Conservation (phyloP, 805 yeast genomes). For the Novakomyces olei region DNA sequence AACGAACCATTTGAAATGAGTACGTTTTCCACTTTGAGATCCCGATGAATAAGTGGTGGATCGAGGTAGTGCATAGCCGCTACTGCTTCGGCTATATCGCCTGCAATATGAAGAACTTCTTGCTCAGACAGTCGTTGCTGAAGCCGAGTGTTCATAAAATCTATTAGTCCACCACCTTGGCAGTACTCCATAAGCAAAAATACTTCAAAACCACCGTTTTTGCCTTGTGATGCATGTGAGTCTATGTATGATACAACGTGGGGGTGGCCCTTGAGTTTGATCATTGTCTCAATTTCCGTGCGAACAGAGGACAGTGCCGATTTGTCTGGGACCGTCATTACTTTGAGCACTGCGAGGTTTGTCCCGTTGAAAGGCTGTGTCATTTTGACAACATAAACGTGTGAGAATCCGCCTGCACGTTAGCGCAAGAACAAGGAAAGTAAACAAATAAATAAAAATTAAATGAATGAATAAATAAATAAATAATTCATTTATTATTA, state of each 20-base stretch:
- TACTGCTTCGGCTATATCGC: slow-evolving; percentile 57
- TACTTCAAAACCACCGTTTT: slow-evolving; percentile 48
- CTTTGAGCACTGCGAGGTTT: slow-evolving; percentile 44
- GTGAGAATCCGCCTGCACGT: slow-evolving; percentile 95
- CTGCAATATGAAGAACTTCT: slow-evolving; percentile 66
- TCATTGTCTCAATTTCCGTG: slow-evolving; percentile 96
- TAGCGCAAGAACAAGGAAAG: too few relatives aligned
- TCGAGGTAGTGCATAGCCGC: slow-evolving; percentile 58
- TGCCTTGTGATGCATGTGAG: slow-evolving; percentile 71
- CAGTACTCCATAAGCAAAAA: slow-evolving; percentile 83
- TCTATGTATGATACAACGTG: slow-evolving; percentile 81
- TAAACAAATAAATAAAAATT: too few relatives aligned
- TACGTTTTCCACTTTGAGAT: slow-evolving; percentile 85
- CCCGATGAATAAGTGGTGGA: slow-evolving; percentile 66
- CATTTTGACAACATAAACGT: slow-evolving; percentile 65
- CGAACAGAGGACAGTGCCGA: slow-evolving; percentile 57
- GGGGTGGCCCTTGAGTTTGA: slow-evolving; percentile 52
- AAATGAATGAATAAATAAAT: too few relatives aligned
- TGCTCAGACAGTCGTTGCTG: slow-evolving; percentile 52
- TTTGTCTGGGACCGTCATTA: slow-evolving; percentile 90
- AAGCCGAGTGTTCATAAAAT: slow-evolving; percentile 71
- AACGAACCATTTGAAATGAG: slow-evolving; percentile 41
- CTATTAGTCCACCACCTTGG: slow-evolving; percentile 43
- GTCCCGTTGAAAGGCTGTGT: slow-evolving; percentile 35
- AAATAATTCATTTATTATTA: too few relatives aligned